A percentile compares a stretch with the other conserved stretches of the same genome.
phyloP scores from a whole-genome alignment of 2,329 filamentous ascomycete genomes.

The Albophoma yamanashiensis region DNA sequence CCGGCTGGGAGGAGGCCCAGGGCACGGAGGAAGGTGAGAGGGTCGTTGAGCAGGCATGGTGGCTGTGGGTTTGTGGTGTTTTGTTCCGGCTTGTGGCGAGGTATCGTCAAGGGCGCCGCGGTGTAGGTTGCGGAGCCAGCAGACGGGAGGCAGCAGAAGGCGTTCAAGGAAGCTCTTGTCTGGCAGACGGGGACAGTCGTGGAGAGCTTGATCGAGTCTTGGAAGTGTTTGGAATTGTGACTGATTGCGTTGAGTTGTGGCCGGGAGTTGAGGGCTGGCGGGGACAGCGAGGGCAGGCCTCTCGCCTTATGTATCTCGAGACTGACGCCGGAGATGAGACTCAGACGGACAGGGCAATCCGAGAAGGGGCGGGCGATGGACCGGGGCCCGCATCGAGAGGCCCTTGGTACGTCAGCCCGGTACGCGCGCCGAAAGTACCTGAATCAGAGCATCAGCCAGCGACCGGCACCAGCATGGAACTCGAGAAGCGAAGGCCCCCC shows the following conservation, averaged over 20 bases:
- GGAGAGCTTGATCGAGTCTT: background rate
- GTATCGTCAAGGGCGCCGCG: conserved; percentile 10
- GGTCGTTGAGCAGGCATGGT: conserved; percentile 49
- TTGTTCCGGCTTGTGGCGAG: background rate
- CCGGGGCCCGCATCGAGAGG: background rate
- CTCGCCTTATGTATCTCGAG: conserved; percentile 4
- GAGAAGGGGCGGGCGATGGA: conserved; percentile 1
- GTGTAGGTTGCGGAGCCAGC: conserved; percentile 7
- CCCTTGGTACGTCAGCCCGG: conserved; percentile 3
- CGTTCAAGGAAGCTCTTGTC: background rate
- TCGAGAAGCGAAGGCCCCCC: background rate
- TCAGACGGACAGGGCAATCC: background rate
- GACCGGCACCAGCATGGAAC: background rate
- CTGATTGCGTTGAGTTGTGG: background rate
- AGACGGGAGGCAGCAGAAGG: background rate
- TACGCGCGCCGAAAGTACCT: conserved; percentile 5
- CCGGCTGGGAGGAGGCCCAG: conserved; percentile 52
- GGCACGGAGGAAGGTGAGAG: conserved; percentile 57
- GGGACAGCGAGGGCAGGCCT: background rate
- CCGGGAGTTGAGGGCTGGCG: background rate
- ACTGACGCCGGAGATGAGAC: background rate
- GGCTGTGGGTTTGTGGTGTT: background rate
- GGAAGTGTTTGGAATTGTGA: background rate
- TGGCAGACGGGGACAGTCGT: background rate
- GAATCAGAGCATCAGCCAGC: conserved; percentile 3